Conservation (phyloP, 192 early-diverging fungal genomes). For the Coemansia reversa region DNA sequence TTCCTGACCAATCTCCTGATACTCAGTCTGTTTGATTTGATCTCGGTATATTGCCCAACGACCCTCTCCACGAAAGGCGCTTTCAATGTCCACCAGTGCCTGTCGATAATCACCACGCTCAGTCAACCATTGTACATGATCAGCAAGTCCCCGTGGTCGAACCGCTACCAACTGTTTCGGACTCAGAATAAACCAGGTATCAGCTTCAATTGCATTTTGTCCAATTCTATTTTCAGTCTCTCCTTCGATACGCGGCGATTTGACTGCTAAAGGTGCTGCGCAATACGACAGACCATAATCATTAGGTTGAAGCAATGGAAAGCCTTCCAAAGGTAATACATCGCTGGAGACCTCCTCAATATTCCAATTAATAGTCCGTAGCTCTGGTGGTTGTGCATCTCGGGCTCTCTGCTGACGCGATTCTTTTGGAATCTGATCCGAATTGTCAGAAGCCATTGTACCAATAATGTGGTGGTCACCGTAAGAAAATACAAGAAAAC, state of each 20-base stretch:
- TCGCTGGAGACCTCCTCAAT: slow-evolving; percentile 89
- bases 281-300: slow-evolving; percentile 85
- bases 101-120: slow-evolving; percentile 77
- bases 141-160: slow-evolving; percentile 80
- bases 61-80: slow-evolving; percentile 59
- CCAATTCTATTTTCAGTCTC: neutral
- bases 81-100: slow-evolving; percentile 67
- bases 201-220: slow-evolving; percentile 50
- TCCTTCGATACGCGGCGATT: neutral
- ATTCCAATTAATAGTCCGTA: slow-evolving; percentile 80
- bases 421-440: slow-evolving; percentile 13
- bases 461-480: slow-evolving; percentile 33
- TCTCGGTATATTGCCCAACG: slow-evolving; percentile 38
- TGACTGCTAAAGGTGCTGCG: slow-evolving; percentile 13
- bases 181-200: slow-evolving; percentile 88
- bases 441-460: slow-evolving; percentile 3
- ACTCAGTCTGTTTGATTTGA: slow-evolving; percentile 59
- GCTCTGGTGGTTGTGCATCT: slow-evolving; percentile 75
- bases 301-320: slow-evolving; percentile 84
- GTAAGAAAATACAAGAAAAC: slow-evolving; percentile 50
- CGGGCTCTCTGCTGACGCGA: slow-evolving; percentile 22
- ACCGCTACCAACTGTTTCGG: slow-evolving; percentile 94
- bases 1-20: slow-evolving; percentile 74
- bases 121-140: slow-evolving; percentile 94
- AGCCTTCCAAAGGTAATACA: slow-evolving; percentile 81